phyloP scores from a whole-genome alignment of 257 asterid species.

The Forsythia suspensa region DNA sequence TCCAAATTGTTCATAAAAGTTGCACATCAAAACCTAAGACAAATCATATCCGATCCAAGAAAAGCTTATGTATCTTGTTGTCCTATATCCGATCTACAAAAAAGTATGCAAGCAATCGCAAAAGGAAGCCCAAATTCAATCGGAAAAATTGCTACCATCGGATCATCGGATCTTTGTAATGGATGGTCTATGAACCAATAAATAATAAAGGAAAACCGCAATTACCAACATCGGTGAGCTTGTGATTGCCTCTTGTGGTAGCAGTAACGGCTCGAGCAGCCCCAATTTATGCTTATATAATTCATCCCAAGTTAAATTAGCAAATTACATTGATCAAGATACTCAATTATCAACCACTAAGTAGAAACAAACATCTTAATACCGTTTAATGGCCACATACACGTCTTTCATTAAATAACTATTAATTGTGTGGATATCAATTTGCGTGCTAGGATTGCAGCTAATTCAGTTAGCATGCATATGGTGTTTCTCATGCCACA shows the following conservation, averaged over 20 bases:
- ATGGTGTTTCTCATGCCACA: too few species aligned
- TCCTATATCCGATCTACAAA: too few species aligned
- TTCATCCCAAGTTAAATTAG: conserved; percentile 95
- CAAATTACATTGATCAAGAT: conserved; percentile 49
- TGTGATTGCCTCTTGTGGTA: conserved; percentile 72
- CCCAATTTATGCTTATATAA: conserved; percentile 72
- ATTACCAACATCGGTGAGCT: conserved; percentile 67
- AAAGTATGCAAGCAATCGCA: too few species aligned
- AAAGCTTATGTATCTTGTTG: too few species aligned
- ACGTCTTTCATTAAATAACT: neutral
- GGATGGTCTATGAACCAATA: neutral
- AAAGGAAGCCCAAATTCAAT: too few species aligned
- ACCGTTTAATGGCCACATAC: neutral
- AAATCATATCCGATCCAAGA: too few species aligned
- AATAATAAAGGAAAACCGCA: conserved; percentile 3
- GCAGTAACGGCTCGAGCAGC: conserved; percentile 97
- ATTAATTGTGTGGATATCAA: neutral
- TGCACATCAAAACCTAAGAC: too few species aligned
- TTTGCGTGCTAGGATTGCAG: too few species aligned
- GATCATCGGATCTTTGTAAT: too few species aligned
- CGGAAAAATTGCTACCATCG: too few species aligned
- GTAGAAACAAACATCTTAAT: neutral
- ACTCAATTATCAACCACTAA: neutral
- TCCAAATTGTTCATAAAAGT: neutral
- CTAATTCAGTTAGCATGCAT: too few species aligned